Percentiles rank a stretch among this genome's conserved stretches.
These are phyloP conservation scores for Plasmopara muralis DNA, from an alignment of 352 stramenopile genomes.

Conservation along the genomic window DNA sequence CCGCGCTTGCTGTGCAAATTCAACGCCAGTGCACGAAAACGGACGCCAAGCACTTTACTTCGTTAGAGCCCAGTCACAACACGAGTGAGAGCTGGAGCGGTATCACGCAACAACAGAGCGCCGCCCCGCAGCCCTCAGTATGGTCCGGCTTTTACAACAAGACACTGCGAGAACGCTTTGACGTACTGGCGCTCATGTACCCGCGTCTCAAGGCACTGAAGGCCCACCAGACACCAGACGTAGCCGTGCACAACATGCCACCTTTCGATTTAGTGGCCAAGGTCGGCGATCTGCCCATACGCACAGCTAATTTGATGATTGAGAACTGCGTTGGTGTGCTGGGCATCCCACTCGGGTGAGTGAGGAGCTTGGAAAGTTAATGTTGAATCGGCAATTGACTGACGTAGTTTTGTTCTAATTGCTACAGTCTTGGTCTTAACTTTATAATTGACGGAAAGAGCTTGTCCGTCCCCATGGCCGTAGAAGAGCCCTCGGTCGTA, in stretches of 20 bases:
- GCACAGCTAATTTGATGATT: constrained; percentile 84
- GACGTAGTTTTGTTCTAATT: constrained; percentile 1
- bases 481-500: constrained; percentile 83
- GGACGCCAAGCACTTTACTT: constrained; percentile 38
- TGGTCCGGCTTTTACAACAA: constrained; percentile 89
- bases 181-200: constrained; percentile 84
- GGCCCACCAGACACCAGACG: constrained; percentile 13
- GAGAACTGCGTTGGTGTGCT: constrained; percentile 87
- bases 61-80: constrained; percentile 36
- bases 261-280: constrained; percentile 30
- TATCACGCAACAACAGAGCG: constrained; percentile 5
- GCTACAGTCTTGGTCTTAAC: constrained; percentile 62
- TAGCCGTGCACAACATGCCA: constrained; percentile 11
- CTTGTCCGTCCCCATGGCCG: constrained; percentile 76
- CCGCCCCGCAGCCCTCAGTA: constrained; percentile 52
- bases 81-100: constrained; percentile 26
- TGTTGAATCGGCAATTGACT: constrained; percentile 1
- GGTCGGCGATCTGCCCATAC: constrained; percentile 65
- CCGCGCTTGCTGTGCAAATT: constrained; percentile 21
- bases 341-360: constrained; percentile 72
- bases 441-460: constrained; percentile 80
- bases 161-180: constrained; percentile 71
- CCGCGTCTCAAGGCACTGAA: constrained; percentile 50
- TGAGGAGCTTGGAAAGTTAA: neutral
- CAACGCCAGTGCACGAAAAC: constrained; percentile 10